A percentile compares a stretch with the other conserved stretches of the same genome.
Conservation (phyloP, 176 grass and related monocot genomes). For the Oryza nivara region DNA sequence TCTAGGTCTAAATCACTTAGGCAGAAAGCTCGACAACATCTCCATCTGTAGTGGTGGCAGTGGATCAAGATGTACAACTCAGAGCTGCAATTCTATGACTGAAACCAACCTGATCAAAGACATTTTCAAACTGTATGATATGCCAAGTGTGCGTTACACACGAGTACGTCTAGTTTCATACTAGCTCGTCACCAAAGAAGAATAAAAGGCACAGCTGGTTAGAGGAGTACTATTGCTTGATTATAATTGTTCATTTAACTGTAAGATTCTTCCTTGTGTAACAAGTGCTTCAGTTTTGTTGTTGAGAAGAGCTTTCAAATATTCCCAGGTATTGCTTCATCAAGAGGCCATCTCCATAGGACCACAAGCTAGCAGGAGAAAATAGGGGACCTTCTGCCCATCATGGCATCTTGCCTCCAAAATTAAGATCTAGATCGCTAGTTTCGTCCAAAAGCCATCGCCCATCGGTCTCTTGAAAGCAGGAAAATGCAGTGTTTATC, state of each 20-base stretch:
- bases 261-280: constrained; percentile 2
- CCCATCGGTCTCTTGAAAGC: background rate
- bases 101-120: background rate
- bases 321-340: constrained; percentile 47
- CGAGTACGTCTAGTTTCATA: background rate
- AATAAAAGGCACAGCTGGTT: background rate
- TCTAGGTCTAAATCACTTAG: constrained; percentile 39
- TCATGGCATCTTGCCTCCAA: constrained; percentile 49
- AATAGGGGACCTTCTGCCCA: constrained; percentile 42
- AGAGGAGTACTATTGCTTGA: background rate
- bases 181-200: background rate
- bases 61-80: constrained; percentile 25
- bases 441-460: constrained; percentile 7
- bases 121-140: background rate
- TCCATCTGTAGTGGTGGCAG: constrained; percentile 26
- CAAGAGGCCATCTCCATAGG: constrained; percentile 46
- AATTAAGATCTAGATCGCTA: constrained; percentile 43
- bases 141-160: background rate
- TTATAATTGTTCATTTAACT: background rate
- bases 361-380: constrained; percentile 39
- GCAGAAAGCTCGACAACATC: constrained; percentile 28
- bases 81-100: background rate
- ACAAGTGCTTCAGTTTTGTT: constrained; percentile 1
- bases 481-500: background rate
- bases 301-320: constrained; percentile 27